These are phyloP conservation scores for Blastobotrys terrestris DNA, from an alignment of 805 yeast genomes.

Conservation along the genomic window DNA sequence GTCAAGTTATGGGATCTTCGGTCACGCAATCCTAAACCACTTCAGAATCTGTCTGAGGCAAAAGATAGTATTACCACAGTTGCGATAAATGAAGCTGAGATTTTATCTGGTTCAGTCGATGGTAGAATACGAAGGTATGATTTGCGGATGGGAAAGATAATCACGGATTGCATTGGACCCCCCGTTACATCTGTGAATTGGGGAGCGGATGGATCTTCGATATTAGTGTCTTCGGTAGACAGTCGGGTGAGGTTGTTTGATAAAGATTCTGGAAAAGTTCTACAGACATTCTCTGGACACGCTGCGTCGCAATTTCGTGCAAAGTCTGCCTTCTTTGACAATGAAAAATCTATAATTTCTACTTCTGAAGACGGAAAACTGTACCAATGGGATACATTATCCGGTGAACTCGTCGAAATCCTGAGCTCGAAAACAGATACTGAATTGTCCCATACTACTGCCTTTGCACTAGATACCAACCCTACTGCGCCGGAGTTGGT, in stretches of 20 bases:
- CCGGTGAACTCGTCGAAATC: slow-evolving; percentile 15
- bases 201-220: slow-evolving; percentile 11
- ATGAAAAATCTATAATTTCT: slow-evolving; percentile 19
- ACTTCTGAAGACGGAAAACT: slow-evolving; percentile 29
- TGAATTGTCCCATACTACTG: slow-evolving; percentile 1
- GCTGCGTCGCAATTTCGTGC: slow-evolving; percentile 21
- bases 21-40: slow-evolving; percentile 24
- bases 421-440: slow-evolving; percentile 1
- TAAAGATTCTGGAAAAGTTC: slow-evolving; percentile 19
- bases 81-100: slow-evolving; percentile 11
- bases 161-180: slow-evolving; percentile 21
- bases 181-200: slow-evolving; percentile 24
- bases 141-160: slow-evolving; percentile 26
- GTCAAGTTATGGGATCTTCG: slow-evolving; percentile 32
- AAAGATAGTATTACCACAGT: slow-evolving; percentile 30
- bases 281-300: slow-evolving; percentile 25
- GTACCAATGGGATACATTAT: slow-evolving; percentile 23
- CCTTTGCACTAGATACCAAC: slow-evolving; percentile 12
- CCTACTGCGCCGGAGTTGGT: slow-evolving; percentile 8
- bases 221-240: slow-evolving; percentile 26
- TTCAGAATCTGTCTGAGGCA: slow-evolving; percentile 32
- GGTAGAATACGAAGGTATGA: slow-evolving; percentile 29
- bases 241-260: slow-evolving; percentile 24
- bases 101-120: slow-evolving; percentile 30
- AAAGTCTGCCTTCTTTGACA: slow-evolving; percentile 21